A percentile compares a stretch with the other conserved stretches of the same genome.
Conservation (phyloP, 345 rosid genomes). For the Arabis hirsuta region DNA sequence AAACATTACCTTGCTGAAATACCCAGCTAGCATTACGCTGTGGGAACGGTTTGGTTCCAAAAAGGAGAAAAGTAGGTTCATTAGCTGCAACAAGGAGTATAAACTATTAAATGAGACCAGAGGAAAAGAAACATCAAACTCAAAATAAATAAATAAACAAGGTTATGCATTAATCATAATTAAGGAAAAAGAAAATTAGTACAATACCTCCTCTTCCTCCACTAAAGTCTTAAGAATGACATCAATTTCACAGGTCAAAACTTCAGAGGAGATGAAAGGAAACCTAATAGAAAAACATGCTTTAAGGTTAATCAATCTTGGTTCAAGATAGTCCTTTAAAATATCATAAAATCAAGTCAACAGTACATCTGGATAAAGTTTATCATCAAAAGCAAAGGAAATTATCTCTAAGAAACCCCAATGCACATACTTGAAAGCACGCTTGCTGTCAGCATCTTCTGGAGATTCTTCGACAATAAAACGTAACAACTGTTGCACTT, state of each 20-base stretch:
- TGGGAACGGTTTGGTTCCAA: constrained; percentile 89
- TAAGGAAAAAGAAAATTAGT: constrained; percentile 25
- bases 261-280: constrained; percentile 95
- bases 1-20: constrained; percentile 89
- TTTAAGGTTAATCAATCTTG: constrained; percentile 10
- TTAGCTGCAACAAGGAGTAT: constrained; percentile 62
- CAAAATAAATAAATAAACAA: neutral
- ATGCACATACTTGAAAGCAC: constrained; percentile 77
- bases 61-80: constrained; percentile 94
- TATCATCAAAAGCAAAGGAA: constrained; percentile 11
- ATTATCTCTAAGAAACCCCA: constrained; percentile 20
- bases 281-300: constrained; percentile 57
- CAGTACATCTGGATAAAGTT: constrained; percentile 3
- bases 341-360: constrained; percentile 9
- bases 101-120: constrained; percentile 31
- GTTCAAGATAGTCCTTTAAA: neutral
- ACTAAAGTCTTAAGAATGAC: constrained; percentile 88
- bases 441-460: constrained; percentile 89
- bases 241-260: constrained; percentile 96
- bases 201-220: constrained; percentile 92
- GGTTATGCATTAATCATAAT: constrained; percentile 2
- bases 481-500: constrained; percentile 88
- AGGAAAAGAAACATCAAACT: constrained; percentile 2
- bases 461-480: constrained; percentile 83
- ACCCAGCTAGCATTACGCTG: constrained; percentile 91